Conservation (phyloP, 345 rosid genomes). For the Psidium friedrichsthalianum region DNA sequence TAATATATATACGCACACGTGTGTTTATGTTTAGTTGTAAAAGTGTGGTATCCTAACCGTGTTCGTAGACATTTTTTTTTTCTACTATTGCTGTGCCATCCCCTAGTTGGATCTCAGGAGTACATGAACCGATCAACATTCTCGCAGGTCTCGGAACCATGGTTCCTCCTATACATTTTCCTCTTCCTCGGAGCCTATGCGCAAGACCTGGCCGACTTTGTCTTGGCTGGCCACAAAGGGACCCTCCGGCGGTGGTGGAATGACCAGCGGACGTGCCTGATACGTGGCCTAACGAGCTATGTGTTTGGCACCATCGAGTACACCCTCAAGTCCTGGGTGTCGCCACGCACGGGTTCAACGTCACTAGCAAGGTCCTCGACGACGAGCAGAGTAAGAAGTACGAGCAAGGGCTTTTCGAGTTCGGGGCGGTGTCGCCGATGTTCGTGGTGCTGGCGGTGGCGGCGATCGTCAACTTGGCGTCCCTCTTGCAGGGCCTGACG, state of each 20-base stretch:
- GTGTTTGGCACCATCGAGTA: background rate
- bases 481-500: background rate
- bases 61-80: background rate
- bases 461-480: background rate
- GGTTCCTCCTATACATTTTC: slow-evolving; percentile 53
- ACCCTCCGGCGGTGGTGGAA: slow-evolving; percentile 3
- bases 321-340: slow-evolving; percentile 35
- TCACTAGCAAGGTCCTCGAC: slow-evolving; percentile 48
- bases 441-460: background rate
- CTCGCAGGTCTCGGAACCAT: slow-evolving; percentile 39
- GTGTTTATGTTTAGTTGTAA: no score
- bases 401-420: slow-evolving; percentile 2
- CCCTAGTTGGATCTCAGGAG: background rate
- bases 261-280: slow-evolving; percentile 46
- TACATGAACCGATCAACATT: background rate
- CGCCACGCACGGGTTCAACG: slow-evolving; percentile 34
- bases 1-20: no score
- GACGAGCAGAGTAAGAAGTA: slow-evolving; percentile 15
- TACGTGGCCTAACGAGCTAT: background rate
- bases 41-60: background rate
- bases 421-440: slow-evolving; percentile 2
- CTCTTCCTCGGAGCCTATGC: slow-evolving; percentile 49
- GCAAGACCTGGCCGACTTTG: background rate
- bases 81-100: background rate
- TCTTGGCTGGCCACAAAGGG: background rate